Evolutionary conservation across 805 yeast species (phyloP), one percentile per base, ranked within the genome.

Genomic region (Pichia scutulata): DNA sequence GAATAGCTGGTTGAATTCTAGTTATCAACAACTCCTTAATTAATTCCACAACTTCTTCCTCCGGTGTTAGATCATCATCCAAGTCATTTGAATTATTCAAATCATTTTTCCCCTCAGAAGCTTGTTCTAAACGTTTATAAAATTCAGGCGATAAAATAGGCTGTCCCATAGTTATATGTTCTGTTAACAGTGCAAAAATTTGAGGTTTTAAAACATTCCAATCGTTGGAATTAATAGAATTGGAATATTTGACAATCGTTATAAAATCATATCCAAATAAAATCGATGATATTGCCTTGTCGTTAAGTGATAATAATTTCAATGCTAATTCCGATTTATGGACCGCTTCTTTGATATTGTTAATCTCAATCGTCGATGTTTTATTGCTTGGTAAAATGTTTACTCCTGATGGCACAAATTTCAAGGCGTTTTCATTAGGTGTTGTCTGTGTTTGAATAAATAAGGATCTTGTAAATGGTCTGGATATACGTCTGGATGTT

Each of bases 1-100:
- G 96, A 51, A 93, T 89, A 1, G 98, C 97, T 1, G 99, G 99
- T 62, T 97, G 82, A 47, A 93, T 90, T 64, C 97, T 81, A 2
- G 99, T 93, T 53, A 86, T 95, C 50, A 95, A 84, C 50, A 93
- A 75, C 63, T 93, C 98, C 59, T 89, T 86, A 61, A 93, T 89
- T 85, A 90, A 85, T 28, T 86, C 81, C 42, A 89, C 85, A 2
- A 89, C 79, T 68, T 92, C 98, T 48, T 77, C 74, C 18, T 56
- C 54, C 6, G 54, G 55, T 4, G 52, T 25, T 24, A 57, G 41
- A 51, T 85, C 89, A 46, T 82, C 87, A 44, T 84, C 95, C 12
- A 65, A 65, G 6, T 76, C 78, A 41, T 71, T 72, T 8, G 48
- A 24, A 16, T 24, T 22, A 23, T 53, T 57, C 47, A 69, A 67